phyloP scores from a whole-genome alignment of 1,284 basidiomycete genomes.

The Moesziomyces globuligerus region DNA sequence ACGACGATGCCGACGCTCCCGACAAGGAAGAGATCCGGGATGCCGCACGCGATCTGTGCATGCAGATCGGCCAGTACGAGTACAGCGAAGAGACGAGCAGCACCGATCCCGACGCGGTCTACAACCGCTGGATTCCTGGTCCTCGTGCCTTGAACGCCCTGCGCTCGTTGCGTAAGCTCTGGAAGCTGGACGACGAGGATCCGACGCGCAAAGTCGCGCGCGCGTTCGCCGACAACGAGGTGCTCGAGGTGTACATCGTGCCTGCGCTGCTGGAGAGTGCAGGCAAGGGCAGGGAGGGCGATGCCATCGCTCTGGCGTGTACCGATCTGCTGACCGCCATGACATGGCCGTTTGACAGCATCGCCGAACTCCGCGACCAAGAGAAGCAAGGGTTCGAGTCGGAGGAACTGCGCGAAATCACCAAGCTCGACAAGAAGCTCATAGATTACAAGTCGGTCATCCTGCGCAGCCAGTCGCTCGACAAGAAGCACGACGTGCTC shows the following conservation, averaged over 20 bases:
- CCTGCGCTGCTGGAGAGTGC: conserved; percentile 64
- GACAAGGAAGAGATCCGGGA: conserved; percentile 50
- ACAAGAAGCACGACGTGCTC: conserved; percentile 53
- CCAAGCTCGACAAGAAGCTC: conserved; percentile 51
- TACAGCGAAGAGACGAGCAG: conserved; percentile 40
- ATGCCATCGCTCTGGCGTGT: conserved; percentile 63
- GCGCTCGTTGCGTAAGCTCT: conserved; percentile 62
- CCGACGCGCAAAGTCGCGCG: conserved; percentile 59
- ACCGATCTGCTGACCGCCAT: conserved; percentile 65
- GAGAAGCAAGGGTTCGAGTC: conserved; percentile 57
- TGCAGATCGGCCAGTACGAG: conserved; percentile 64
- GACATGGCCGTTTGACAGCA: conserved; percentile 65
- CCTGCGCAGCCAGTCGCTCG: conserved; percentile 49
- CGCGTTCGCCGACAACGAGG: conserved; percentile 61
- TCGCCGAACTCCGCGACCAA: conserved; percentile 58
- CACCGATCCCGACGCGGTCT: conserved; percentile 20
- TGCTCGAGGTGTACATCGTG: conserved; percentile 63
- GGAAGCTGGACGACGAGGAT: conserved; percentile 64
- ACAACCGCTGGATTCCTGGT: conserved; percentile 61
- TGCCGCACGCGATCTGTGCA: conserved; percentile 57
- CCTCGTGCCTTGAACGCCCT: conserved; percentile 55
- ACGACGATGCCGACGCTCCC: conserved; percentile 35
- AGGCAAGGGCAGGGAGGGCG: conserved; percentile 47
- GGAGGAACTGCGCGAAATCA: conserved; percentile 42
- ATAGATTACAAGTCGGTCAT: conserved; percentile 65